These are phyloP conservation scores for Calonectria hongkongensis DNA, from an alignment of 2,329 filamentous ascomycete genomes.

Conservation along the genomic window DNA sequence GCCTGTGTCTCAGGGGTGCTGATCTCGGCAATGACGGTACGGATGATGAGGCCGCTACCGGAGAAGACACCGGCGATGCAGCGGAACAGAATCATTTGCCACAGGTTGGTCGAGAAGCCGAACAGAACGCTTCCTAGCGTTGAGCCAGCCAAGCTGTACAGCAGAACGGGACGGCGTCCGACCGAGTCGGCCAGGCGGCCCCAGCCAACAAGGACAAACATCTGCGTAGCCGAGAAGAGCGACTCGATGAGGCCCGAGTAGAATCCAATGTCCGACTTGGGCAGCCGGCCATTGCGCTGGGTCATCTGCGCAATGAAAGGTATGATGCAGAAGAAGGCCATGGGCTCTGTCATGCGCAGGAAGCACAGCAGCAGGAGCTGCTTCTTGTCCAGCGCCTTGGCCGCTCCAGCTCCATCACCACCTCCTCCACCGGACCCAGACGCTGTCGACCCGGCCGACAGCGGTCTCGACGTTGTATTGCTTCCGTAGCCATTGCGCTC, in stretches of 20 bases:
- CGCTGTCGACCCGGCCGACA: background rate
- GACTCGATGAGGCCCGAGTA: conserved; percentile 86
- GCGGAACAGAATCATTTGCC: conserved; percentile 84
- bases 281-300: conserved; percentile 76
- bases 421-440: conserved; percentile 1
- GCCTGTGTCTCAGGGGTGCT: conserved; percentile 83
- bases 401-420: background rate
- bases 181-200: conserved; percentile 77
- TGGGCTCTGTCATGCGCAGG: conserved; percentile 82
- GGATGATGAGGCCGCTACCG: conserved; percentile 83
- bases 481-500: conserved; percentile 45
- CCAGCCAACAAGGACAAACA: conserved; percentile 86
- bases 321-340: conserved; percentile 90
- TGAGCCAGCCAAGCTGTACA: conserved; percentile 80
- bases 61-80: conserved; percentile 84
- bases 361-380: conserved; percentile 86
- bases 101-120: conserved; percentile 79
- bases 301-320: conserved; percentile 89
- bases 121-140: conserved; percentile 78
- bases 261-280: conserved; percentile 83
- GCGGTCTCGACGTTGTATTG: conserved; percentile 34
- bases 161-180: conserved; percentile 83
- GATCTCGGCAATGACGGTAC: conserved; percentile 86
- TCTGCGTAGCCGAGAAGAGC: conserved; percentile 84
- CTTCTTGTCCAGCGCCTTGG: conserved; percentile 61